These are phyloP conservation scores for Russula virescens DNA, from an alignment of 768 basidiomycete species.

Conservation along the genomic window DNA sequence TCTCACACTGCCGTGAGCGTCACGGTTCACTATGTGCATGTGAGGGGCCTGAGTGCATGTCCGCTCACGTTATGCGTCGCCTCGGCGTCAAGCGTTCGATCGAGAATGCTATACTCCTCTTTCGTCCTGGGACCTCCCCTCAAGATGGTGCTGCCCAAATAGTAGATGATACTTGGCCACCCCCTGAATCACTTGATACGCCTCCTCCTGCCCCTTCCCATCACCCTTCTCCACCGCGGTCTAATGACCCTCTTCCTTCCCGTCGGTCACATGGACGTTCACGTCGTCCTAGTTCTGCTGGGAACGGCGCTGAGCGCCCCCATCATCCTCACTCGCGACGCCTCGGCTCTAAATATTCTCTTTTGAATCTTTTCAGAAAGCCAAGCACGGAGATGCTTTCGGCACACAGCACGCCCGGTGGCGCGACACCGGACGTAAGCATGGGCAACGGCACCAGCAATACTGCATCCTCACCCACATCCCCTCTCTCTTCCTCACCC, in stretches of 20 bases:
- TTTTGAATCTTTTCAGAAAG: slow-evolving; percentile 71
- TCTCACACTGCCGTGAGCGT: slow-evolving; percentile 33
- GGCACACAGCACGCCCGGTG: slow-evolving; percentile 20
- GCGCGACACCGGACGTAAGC: slow-evolving; percentile 7
- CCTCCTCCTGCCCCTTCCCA: slow-evolving; percentile 2
- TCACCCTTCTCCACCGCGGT: slow-evolving; percentile 10
- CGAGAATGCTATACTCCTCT: slow-evolving; percentile 46
- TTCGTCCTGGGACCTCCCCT: slow-evolving; percentile 10
- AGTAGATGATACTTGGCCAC: slow-evolving; percentile 9
- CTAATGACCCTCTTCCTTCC: slow-evolving; percentile 25
- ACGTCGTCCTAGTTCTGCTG: slow-evolving; percentile 62
- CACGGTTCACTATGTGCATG: slow-evolving; percentile 15
- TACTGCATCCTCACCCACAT: slow-evolving; percentile 14
- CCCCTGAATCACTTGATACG: slow-evolving; percentile 8
- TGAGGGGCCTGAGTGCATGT: slow-evolving; percentile 12
- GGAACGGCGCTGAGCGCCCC: slow-evolving; percentile 47
- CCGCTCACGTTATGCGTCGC: slow-evolving; percentile 28
- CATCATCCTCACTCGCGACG: slow-evolving; percentile 41
- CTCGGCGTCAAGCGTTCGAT: slow-evolving; percentile 74
- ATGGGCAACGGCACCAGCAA: slow-evolving; percentile 7
- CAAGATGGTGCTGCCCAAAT: slow-evolving; percentile 11
- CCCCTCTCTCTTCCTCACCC: slow-evolving; percentile 17
- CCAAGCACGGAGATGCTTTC: slow-evolving; percentile 32
- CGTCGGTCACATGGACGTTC: slow-evolving; percentile 30
- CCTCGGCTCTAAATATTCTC: slow-evolving; percentile 65